Percentiles rank a stretch among this genome's conserved stretches.
These are phyloP conservation scores for Hericium alpestre DNA, from an alignment of 768 basidiomycete species.

Conservation along the genomic window DNA sequence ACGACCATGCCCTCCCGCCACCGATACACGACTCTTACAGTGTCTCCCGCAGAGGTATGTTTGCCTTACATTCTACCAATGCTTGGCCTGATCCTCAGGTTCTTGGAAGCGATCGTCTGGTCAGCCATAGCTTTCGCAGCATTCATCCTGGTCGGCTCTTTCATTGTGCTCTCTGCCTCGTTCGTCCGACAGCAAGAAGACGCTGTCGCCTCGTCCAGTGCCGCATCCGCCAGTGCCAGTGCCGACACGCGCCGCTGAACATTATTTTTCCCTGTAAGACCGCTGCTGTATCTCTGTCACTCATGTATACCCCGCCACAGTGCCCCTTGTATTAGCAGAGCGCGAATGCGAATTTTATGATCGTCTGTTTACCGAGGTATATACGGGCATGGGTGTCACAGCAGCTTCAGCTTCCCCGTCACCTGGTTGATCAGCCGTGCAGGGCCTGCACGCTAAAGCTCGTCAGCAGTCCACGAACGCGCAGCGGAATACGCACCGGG, in stretches of 20 bases:
- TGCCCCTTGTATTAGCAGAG: too few relatives aligned
- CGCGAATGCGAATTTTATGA: too few relatives aligned
- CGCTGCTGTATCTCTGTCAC: background rate
- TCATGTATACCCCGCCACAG: background rate
- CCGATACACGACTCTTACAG: background rate
- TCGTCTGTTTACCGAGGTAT: too few relatives aligned
- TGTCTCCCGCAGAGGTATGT: slow-evolving; percentile 2
- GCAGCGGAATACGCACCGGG: slow-evolving; percentile 40
- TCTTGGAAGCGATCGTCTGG: slow-evolving; percentile 1
- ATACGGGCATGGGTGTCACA: slow-evolving; percentile 32
- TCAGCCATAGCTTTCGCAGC: slow-evolving; percentile 1
- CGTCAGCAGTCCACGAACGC: background rate
- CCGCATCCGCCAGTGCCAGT: slow-evolving; percentile 7
- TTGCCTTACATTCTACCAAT: background rate
- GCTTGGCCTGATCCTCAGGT: background rate
- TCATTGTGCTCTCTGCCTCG: slow-evolving; percentile 11
- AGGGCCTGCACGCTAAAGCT: slow-evolving; percentile 38
- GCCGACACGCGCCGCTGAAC: background rate
- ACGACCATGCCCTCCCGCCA: background rate
- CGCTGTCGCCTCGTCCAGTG: slow-evolving; percentile 1
- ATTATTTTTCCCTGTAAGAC: background rate
- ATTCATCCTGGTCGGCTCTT: slow-evolving; percentile 6
- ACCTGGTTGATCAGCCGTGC: slow-evolving; percentile 71
- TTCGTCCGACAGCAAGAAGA: slow-evolving; percentile 8
- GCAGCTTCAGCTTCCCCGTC: slow-evolving; percentile 60